phyloP scores from a whole-genome alignment of 345 rosid genomes.

The Erodium maritimum region DNA sequence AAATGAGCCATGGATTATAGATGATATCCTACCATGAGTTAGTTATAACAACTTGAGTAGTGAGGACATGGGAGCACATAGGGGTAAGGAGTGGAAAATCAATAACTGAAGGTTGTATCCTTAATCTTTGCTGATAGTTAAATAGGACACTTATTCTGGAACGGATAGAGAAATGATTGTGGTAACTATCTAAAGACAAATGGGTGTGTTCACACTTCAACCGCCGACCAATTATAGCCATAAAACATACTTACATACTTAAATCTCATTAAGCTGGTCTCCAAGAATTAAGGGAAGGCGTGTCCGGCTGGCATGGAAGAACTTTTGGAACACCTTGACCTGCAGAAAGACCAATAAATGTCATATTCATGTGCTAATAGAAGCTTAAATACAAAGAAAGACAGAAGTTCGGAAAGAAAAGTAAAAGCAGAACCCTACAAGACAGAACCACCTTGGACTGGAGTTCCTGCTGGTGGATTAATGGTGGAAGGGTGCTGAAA shows the following conservation, averaged over 20 bases:
- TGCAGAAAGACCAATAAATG: conserved; percentile 20
- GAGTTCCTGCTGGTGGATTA: conserved; percentile 31
- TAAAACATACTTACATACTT: conserved; percentile 12
- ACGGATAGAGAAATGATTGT: too few relatives aligned
- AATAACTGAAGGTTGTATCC: too few relatives aligned
- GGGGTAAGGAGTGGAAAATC: too few relatives aligned
- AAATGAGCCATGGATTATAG: too few relatives aligned
- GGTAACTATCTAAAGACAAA: neutral
- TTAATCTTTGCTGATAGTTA: too few relatives aligned
- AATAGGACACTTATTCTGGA: too few relatives aligned
- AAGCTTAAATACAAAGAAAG: neutral
- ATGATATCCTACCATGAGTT: too few relatives aligned
- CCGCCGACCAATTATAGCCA: neutral
- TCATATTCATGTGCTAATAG: neutral
- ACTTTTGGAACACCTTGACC: conserved; percentile 57
- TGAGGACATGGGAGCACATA: too few relatives aligned
- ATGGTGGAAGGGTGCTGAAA: conserved; percentile 41
- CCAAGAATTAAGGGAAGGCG: conserved; percentile 49
- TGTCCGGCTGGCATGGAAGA: conserved; percentile 55
- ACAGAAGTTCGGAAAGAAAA: conserved; percentile 35
- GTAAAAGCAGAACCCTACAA: neutral
- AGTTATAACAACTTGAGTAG: too few relatives aligned
- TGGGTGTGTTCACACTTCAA: neutral
- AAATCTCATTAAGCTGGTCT: conserved; percentile 43
- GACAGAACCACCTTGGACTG: conserved; percentile 6